phyloP scores from a whole-genome alignment of 768 basidiomycete genomes.

The Clitopilus hobsonii region DNA sequence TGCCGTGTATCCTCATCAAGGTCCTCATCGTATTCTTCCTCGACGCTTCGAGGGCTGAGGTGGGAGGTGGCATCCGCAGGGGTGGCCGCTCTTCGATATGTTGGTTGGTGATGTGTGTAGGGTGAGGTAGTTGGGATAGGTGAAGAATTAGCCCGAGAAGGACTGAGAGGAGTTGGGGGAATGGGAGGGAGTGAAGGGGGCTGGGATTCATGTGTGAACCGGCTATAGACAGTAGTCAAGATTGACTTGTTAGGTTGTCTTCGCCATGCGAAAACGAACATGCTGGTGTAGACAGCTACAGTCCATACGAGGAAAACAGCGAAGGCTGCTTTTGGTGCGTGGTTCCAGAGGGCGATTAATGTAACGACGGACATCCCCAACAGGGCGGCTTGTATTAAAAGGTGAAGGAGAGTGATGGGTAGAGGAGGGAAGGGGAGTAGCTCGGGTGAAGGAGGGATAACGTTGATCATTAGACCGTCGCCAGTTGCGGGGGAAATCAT shows the following conservation, averaged over 20 bases:
- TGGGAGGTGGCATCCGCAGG: constrained; percentile 34
- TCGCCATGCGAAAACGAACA: constrained; percentile 53
- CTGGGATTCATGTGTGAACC: constrained; percentile 24
- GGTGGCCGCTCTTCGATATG: constrained; percentile 40
- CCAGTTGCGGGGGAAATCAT: constrained; percentile 48
- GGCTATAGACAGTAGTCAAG: constrained; percentile 43
- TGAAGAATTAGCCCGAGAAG: constrained; percentile 30
- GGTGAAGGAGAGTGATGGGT: constrained; percentile 37
- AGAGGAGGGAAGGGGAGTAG: constrained; percentile 25
- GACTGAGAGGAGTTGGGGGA: constrained; percentile 31
- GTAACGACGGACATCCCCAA: constrained; percentile 55
- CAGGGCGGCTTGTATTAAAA: constrained; percentile 53
- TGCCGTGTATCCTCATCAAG: constrained; percentile 73
- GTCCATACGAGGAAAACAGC: constrained; percentile 63
- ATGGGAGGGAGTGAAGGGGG: constrained; percentile 23
- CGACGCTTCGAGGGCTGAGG: constrained; percentile 40
- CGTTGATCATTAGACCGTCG: constrained; percentile 25
- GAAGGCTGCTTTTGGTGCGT: constrained; percentile 52
- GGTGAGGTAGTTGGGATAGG: constrained; percentile 53
- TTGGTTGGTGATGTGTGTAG: constrained; percentile 68
- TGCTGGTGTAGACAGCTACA: constrained; percentile 47
- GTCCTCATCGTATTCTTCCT: constrained; percentile 63
- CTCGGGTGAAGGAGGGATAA: constrained; percentile 2
- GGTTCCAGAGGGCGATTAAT: constrained; percentile 54
- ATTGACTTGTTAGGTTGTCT: constrained; percentile 55